A percentile compares a stretch with the other conserved stretches of the same genome.
These are phyloP conservation scores for Hymenoscyphus albidus DNA, from an alignment of 2,329 filamentous ascomycete genomes.

Conservation along the genomic window DNA sequence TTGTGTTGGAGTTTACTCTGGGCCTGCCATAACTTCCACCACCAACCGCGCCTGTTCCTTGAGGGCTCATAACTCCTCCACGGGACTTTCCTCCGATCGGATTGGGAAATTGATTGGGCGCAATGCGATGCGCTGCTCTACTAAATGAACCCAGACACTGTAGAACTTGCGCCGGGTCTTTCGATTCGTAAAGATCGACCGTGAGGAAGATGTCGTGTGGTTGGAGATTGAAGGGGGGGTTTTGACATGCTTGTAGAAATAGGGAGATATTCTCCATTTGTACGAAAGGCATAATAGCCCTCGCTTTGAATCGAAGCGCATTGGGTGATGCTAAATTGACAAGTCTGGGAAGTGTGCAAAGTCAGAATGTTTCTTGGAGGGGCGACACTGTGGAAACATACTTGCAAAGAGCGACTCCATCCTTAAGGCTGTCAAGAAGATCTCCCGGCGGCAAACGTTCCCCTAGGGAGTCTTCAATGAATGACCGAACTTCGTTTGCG, in stretches of 20 bases:
- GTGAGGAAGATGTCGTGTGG: constrained; percentile 96
- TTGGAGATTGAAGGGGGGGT: constrained; percentile 78
- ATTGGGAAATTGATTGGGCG: constrained; percentile 69
- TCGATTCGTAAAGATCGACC: constrained; percentile 91
- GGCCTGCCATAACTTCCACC: constrained; percentile 39
- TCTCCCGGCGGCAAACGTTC: constrained; percentile 70
- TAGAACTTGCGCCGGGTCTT: constrained; percentile 92
- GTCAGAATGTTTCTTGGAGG: background rate
- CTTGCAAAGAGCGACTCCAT: constrained; percentile 92
- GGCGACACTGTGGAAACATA: constrained; percentile 42
- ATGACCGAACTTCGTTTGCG: constrained; percentile 76
- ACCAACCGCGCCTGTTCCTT: constrained; percentile 55
- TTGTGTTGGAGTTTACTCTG: constrained; percentile 52
- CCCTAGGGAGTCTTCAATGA: constrained; percentile 80
- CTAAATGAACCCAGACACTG: constrained; percentile 93
- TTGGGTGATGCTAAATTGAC: constrained; percentile 74
- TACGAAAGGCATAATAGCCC: constrained; percentile 93
- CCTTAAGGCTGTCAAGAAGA: constrained; percentile 79
- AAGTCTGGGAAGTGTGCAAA: constrained; percentile 46
- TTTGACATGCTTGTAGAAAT: constrained; percentile 85
- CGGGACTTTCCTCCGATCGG: constrained; percentile 69
- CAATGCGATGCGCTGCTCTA: constrained; percentile 71
- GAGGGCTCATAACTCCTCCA: constrained; percentile 59
- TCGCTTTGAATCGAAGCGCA: constrained; percentile 78
- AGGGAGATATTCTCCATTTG: constrained; percentile 99